Evolutionary conservation across 2,329 filamentous ascomycete genomes (phyloP).

Genomic region (Sclerotinia sclerotiorum): DNA sequence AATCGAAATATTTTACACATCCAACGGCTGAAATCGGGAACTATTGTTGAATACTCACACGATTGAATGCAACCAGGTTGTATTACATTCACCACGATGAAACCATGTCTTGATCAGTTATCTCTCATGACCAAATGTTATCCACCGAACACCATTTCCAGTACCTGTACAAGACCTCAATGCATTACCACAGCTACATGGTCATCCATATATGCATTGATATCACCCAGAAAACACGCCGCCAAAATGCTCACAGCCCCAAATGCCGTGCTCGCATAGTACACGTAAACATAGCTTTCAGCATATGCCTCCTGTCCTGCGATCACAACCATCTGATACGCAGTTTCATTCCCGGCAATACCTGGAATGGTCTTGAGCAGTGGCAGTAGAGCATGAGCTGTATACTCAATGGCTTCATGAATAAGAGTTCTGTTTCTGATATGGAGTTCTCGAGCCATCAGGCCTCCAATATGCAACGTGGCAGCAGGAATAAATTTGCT

Average conservation of each 20-base stretch:
- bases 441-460: conserved; percentile 42
- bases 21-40: background rate
- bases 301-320: conserved; percentile 47
- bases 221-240: conserved; percentile 58
- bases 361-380: conserved; percentile 40
- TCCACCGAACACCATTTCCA: background rate
- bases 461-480: conserved; percentile 28
- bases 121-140: background rate
- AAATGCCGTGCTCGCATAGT: conserved; percentile 57
- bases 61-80: background rate
- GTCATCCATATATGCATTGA: conserved; percentile 48
- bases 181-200: conserved; percentile 25
- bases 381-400: conserved; percentile 40
- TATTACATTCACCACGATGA: background rate
- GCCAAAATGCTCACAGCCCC: conserved; percentile 55
- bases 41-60: background rate
- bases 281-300: conserved; percentile 24
- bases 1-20: background rate
- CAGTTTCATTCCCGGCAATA: conserved; percentile 50
- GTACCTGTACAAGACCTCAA: background rate
- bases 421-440: conserved; percentile 47
- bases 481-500: conserved; percentile 42
- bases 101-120: background rate
- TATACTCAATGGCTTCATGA: conserved; percentile 46
- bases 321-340: conserved; percentile 51